Evolutionary conservation across 2,329 filamentous ascomycete species (phyloP).

Genomic region (Proliferodiscus dingleyae): DNA sequence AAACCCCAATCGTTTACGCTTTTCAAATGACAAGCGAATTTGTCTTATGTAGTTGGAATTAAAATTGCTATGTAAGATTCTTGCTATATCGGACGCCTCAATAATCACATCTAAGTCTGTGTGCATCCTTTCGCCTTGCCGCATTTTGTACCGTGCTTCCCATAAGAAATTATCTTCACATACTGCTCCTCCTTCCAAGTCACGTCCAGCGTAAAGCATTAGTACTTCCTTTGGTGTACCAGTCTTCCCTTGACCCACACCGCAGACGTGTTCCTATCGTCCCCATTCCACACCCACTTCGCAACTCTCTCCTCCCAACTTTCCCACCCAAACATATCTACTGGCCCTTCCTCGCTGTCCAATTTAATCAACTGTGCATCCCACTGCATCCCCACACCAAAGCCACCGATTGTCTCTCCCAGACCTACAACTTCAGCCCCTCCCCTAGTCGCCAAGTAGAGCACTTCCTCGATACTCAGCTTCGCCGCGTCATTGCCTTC

Average conservation of each 20-base stretch:
- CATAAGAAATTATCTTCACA: too few relatives aligned
- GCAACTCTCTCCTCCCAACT: slow-evolving; percentile 78
- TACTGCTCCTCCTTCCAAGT: too few relatives aligned
- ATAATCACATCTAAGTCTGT: too few relatives aligned
- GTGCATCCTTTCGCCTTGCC: too few relatives aligned
- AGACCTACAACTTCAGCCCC: slow-evolving; percentile 79
- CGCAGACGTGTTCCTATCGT: slow-evolving; percentile 81
- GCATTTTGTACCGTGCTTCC: too few relatives aligned
- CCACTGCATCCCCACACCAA: slow-evolving; percentile 83
- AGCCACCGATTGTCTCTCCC: slow-evolving; percentile 66
- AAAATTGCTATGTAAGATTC: too few relatives aligned
- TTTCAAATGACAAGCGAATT: too few relatives aligned
- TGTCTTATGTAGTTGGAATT: too few relatives aligned
- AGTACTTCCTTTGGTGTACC: slow-evolving; percentile 68
- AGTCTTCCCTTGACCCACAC: slow-evolving; percentile 87
- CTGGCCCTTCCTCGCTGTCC: slow-evolving; percentile 47
- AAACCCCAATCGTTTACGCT: too few relatives aligned
- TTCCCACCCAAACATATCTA: slow-evolving; percentile 91
- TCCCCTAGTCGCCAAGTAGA: slow-evolving; percentile 84
- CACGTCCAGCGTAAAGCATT: too few relatives aligned
- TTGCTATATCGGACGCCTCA: too few relatives aligned
- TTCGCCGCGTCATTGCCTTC: slow-evolving; percentile 47
- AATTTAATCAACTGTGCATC: slow-evolving; percentile 82
- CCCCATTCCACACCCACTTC: slow-evolving; percentile 93
- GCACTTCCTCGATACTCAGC: slow-evolving; percentile 76